Evolutionary conservation across 306 rosid genomes (phyloP).

Genomic region (Hylodesmum podocarpum): DNA sequence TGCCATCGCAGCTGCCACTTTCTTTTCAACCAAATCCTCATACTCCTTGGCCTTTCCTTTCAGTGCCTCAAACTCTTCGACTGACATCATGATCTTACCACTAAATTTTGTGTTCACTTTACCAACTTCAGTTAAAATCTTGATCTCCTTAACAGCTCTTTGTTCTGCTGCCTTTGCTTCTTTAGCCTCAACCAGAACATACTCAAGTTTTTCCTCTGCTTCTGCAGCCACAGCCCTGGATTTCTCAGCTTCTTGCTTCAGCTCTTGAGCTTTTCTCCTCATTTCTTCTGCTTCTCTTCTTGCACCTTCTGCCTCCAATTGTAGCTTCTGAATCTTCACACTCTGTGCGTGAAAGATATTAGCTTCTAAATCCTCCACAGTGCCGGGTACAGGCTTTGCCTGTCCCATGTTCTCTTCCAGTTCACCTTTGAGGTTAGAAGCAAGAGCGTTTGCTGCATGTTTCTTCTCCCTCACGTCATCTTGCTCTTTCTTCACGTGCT

Average conservation of each 20-base stretch:
- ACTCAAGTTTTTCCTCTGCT: slow-evolving; percentile 48
- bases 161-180: slow-evolving; percentile 63
- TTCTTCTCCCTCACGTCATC: slow-evolving; percentile 39
- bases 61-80: slow-evolving; percentile 51
- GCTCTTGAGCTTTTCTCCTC: slow-evolving; percentile 44
- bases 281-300: slow-evolving; percentile 55
- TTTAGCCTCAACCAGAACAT: slow-evolving; percentile 49
- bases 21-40: slow-evolving; percentile 46
- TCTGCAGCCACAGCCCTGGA: slow-evolving; percentile 39
- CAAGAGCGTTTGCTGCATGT: slow-evolving; percentile 38
- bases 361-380: slow-evolving; percentile 20
- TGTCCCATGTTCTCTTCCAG: slow-evolving; percentile 26
- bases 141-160: slow-evolving; percentile 55
- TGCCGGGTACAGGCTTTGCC: slow-evolving; percentile 22
- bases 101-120: slow-evolving; percentile 15
- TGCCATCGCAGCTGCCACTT: slow-evolving; percentile 48
- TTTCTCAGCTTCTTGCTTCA: slow-evolving; percentile 53
- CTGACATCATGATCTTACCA: slow-evolving; percentile 49
- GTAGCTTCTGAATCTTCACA: slow-evolving; percentile 38
- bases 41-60: slow-evolving; percentile 49
- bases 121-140: slow-evolving; percentile 37
- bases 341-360: slow-evolving; percentile 25
- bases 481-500: slow-evolving; percentile 47
- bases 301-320: slow-evolving; percentile 43
- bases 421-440: slow-evolving; percentile 29